These are phyloP conservation scores for Penicillium sp. DNA, from an alignment of 2,329 filamentous ascomycete genomes.

Conservation along the genomic window DNA sequence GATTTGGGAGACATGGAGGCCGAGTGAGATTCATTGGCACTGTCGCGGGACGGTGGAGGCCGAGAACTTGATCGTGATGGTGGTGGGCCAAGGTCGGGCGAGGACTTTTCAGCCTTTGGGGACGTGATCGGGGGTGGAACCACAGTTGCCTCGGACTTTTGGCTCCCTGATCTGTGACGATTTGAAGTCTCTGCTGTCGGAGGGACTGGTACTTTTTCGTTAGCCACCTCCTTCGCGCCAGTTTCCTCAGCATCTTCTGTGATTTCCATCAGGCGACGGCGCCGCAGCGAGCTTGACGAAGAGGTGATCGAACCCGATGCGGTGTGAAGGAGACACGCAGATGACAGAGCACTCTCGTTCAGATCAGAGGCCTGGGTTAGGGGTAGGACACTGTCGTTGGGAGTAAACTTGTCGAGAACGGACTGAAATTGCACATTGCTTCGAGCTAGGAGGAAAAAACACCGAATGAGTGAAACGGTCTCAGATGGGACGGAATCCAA, in stretches of 20 bases:
- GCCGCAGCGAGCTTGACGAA: conserved; percentile 70
- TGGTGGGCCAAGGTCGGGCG: conserved; percentile 15
- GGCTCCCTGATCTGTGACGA: conserved; percentile 27
- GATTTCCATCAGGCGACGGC: conserved; percentile 79
- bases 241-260: conserved; percentile 87
- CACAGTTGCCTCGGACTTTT: conserved; percentile 33
- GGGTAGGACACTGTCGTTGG: conserved; percentile 78
- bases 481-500: background rate
- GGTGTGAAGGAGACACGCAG: conserved; percentile 82
- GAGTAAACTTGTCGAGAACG: conserved; percentile 63
- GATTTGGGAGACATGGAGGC: conserved; percentile 17
- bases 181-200: conserved; percentile 20
- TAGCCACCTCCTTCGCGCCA: conserved; percentile 46
- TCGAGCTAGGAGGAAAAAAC: conserved; percentile 55
- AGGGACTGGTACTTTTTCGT: conserved; percentile 42
- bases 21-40: conserved; percentile 14
- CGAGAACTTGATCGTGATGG: conserved; percentile 19
- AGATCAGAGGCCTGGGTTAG: conserved; percentile 70
- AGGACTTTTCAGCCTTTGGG: conserved; percentile 11
- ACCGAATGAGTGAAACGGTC: conserved; percentile 2
- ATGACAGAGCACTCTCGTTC: conserved; percentile 78
- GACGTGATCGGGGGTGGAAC: conserved; percentile 23
- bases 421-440: conserved; percentile 65
- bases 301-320: conserved; percentile 81
- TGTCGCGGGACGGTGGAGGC: conserved; percentile 15